These are phyloP conservation scores for Escallonia herrerae DNA, from an alignment of 129 eudicot species.

Conservation along the genomic window DNA sequence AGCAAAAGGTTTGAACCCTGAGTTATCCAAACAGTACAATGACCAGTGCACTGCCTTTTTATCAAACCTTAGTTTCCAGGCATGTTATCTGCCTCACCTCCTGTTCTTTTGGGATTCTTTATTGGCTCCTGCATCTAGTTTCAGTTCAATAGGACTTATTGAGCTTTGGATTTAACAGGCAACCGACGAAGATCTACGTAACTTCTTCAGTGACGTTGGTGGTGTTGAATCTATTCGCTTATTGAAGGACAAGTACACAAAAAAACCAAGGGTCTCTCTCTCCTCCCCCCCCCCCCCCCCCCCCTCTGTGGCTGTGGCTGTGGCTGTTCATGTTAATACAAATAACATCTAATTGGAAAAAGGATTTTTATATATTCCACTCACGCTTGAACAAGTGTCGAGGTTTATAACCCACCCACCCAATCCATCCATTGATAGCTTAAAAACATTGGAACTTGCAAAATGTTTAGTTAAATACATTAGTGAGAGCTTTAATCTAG, in stretches of 20 bases:
- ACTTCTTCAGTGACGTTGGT: constrained; percentile 81
- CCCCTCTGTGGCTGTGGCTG: no score
- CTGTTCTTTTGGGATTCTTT: background rate
- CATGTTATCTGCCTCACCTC: constrained; percentile 9
- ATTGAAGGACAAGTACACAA: constrained; percentile 61
- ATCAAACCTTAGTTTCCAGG: constrained; percentile 69
- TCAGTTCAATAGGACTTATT: constrained; percentile 1
- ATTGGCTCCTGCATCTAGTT: background rate
- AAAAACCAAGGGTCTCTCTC: constrained; percentile 62
- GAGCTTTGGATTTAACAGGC: constrained; percentile 43
- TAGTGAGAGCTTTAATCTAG: no score
- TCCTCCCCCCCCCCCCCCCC: no score
- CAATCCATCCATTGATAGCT: no score
- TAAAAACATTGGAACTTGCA: no score
- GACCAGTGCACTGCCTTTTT: constrained; percentile 92
- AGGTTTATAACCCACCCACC: no score
- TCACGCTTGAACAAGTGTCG: no score
- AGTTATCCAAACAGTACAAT: constrained; percentile 35
- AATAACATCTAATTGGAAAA: no score
- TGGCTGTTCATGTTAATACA: no score
- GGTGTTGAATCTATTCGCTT: constrained; percentile 79
- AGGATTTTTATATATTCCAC: no score
- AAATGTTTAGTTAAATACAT: no score
- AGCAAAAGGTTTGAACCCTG: constrained; percentile 25
- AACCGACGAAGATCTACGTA: constrained; percentile 44